Conservation (phyloP, 2,329 filamentous ascomycete genomes). For the Fusarium beomiforme region DNA sequence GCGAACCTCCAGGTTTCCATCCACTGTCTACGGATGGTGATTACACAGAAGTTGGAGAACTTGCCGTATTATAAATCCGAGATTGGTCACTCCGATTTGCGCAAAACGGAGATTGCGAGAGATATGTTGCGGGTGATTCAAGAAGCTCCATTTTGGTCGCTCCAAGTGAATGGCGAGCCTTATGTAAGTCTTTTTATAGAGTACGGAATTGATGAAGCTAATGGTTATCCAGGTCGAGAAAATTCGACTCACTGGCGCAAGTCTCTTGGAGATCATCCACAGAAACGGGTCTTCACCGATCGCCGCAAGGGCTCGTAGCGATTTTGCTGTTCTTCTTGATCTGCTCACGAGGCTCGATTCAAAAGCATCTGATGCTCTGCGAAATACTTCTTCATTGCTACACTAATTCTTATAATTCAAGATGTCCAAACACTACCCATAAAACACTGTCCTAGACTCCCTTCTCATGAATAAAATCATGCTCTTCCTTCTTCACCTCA, state of each 20-base stretch:
- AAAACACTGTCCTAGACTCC: no score
- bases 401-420: not conserved
- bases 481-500: slow-evolving; percentile 29
- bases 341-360: slow-evolving; percentile 54
- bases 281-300: slow-evolving; percentile 50
- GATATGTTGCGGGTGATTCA: slow-evolving; percentile 54
- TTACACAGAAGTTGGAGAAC: slow-evolving; percentile 50
- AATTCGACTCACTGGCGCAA: slow-evolving; percentile 52
- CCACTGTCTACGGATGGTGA: slow-evolving; percentile 55
- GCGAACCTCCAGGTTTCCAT: slow-evolving; percentile 54
- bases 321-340: slow-evolving; percentile 54
- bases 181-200: slow-evolving; percentile 42
- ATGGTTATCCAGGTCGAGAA: slow-evolving; percentile 47
- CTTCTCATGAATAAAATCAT: slow-evolving; percentile 28
- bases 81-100: slow-evolving; percentile 46
- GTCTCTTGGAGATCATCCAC: slow-evolving; percentile 52
- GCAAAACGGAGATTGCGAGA: slow-evolving; percentile 55
- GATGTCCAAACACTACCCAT: no score
- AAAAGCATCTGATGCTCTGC: slow-evolving; percentile 54
- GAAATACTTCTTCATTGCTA: slow-evolving; percentile 41
- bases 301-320: slow-evolving; percentile 49
- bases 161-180: slow-evolving; percentile 53
- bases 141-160: slow-evolving; percentile 54
- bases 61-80: slow-evolving; percentile 45
- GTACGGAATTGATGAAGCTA: fast-evolving